A percentile compares a stretch with the other conserved stretches of the same genome.
These are phyloP conservation scores for Fremontodendron californicum DNA, from an alignment of 345 rosid genomes.

Conservation along the genomic window DNA sequence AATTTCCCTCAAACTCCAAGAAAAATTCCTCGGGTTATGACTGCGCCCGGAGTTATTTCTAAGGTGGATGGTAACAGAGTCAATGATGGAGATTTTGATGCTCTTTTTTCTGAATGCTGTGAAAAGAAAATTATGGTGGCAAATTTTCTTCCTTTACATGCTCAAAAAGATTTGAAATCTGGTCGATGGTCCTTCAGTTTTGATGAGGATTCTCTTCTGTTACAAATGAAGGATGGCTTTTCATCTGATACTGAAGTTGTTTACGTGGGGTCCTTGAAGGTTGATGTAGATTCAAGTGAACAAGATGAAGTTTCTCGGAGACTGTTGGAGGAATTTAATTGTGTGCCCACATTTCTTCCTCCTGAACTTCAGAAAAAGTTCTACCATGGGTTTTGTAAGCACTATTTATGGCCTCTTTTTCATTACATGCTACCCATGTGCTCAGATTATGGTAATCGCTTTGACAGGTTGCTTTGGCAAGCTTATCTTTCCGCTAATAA, in stretches of 20 bases:
- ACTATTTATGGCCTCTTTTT: slow-evolving; percentile 40
- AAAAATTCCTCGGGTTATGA: slow-evolving; percentile 44
- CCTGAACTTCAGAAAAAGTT: slow-evolving; percentile 31
- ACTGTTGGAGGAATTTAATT: slow-evolving; percentile 34
- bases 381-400: slow-evolving; percentile 49
- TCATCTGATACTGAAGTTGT: slow-evolving; percentile 35
- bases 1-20: slow-evolving; percentile 33
- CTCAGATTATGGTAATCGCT: slow-evolving; percentile 32
- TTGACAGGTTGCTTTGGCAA: slow-evolving; percentile 41
- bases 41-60: slow-evolving; percentile 40
- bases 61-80: slow-evolving; percentile 43
- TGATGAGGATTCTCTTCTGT: slow-evolving; percentile 38
- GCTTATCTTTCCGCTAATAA: slow-evolving; percentile 41
- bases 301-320: slow-evolving; percentile 38
- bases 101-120: slow-evolving; percentile 28
- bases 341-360: slow-evolving; percentile 44
- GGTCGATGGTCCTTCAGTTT: slow-evolving; percentile 37
- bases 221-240: slow-evolving; percentile 39
- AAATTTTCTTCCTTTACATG: slow-evolving; percentile 41
- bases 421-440: slow-evolving; percentile 45
- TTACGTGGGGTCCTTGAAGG: slow-evolving; percentile 38
- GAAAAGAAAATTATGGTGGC: slow-evolving; percentile 38
- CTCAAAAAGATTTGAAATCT: slow-evolving; percentile 23
- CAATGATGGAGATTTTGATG: slow-evolving; percentile 39
- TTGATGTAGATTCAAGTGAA: slow-evolving; percentile 30